Conservation (phyloP, 257 asterid genomes). For the Solanum pennellii region DNA sequence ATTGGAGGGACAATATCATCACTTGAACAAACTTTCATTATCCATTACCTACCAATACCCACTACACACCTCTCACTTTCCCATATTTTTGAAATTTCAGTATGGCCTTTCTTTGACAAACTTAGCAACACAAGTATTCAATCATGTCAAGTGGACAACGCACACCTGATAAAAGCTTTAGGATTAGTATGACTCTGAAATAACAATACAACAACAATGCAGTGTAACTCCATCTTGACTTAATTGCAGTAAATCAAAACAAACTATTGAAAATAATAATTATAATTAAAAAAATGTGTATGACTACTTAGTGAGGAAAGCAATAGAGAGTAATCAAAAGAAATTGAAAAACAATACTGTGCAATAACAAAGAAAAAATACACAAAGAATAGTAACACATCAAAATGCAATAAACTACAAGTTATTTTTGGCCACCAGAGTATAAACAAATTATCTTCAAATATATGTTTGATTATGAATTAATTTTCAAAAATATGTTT, state of each 20-base stretch:
- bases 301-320: background rate
- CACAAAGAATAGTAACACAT: background rate
- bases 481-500: too few species aligned
- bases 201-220: background rate
- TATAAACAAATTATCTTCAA: too few species aligned
- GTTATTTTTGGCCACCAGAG: background rate
- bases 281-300: too few species aligned
- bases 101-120: background rate
- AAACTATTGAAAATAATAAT: background rate
- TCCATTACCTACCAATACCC: background rate
- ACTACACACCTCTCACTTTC: background rate
- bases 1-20: background rate
- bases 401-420: background rate
- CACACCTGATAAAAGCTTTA: background rate
- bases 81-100: background rate
- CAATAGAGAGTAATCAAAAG: background rate
- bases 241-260: background rate
- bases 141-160: background rate
- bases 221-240: background rate
- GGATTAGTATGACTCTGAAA: background rate
- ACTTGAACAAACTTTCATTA: background rate
- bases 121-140: background rate
- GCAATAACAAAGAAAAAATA: background rate
- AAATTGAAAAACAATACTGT: background rate
- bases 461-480: too few species aligned